Evolutionary conservation across 2,329 filamentous ascomycete genomes (phyloP).

Genomic region (Alternaria incomplexa): DNA sequence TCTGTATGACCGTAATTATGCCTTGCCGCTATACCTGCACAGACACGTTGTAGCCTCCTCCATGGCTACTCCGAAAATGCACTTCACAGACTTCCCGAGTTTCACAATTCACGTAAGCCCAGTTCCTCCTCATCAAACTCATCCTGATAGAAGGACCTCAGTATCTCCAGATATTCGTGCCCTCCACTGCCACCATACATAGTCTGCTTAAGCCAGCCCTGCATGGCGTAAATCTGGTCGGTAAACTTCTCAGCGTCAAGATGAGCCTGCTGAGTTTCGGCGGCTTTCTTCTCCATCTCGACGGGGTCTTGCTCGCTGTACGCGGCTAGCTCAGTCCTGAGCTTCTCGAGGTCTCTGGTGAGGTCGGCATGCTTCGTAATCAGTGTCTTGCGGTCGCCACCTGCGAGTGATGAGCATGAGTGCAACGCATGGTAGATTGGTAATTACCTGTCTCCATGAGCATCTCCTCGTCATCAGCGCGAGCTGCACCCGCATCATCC

Average conservation of each 20-base stretch:
- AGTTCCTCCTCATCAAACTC: conserved; percentile 62
- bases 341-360: conserved; percentile 43
- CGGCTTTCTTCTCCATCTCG: conserved; percentile 51
- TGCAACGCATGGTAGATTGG: neutral
- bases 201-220: conserved; percentile 51
- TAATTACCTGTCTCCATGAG: conserved; percentile 39
- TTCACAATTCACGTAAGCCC: conserved; percentile 53
- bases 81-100: neutral
- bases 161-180: conserved; percentile 52
- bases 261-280: conserved; percentile 36
- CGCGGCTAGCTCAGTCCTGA: conserved; percentile 51
- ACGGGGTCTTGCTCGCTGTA: conserved; percentile 56
- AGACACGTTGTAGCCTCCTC: neutral
- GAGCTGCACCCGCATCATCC: conserved; percentile 46
- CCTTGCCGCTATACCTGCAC: neutral
- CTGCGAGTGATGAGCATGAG: conserved; percentile 12
- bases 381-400: conserved; percentile 47
- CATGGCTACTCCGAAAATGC: neutral
- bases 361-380: conserved; percentile 45
- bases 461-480: conserved; percentile 49
- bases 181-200: conserved; percentile 39
- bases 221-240: conserved; percentile 56
- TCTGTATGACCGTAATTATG: neutral
- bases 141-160: conserved; percentile 58
- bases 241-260: conserved; percentile 47